Evolutionary conservation across 2,329 filamentous ascomycete genomes (phyloP), one percentile per base, ranked within the genome.

Genomic region (Botrytis medusae): DNA sequence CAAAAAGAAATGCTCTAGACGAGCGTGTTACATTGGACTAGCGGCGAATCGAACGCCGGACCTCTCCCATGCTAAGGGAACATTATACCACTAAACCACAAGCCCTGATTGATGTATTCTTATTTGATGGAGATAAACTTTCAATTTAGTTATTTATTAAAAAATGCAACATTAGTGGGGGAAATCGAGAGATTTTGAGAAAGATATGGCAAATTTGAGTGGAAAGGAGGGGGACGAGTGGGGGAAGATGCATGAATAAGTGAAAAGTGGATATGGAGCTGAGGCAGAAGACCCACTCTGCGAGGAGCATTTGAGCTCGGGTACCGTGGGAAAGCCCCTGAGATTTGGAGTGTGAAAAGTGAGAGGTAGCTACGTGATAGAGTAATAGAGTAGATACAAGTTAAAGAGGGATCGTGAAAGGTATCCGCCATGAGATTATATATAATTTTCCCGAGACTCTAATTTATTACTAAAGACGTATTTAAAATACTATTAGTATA

Each of bases 1-100:
- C 4, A 14, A n/a, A 54, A n/a, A n/a, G 0, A 0, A 1, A 3
- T 2, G 1, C 25, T 16, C 48, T 1, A n/a, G 2, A 6, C 0
- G 25, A 54, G 48, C 12, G n/a, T 2, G 2, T 1, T n/a, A 16
- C 5, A n/a, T 5, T 51, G 25, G 48, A 51, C 25, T 51, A 51
- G 22, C 10, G 22, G 48, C 48, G 48, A 51, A 51, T 51, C 48
- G 48, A 51, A 51, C 48, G 22, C 22, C 48, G 48, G 22, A 51
- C 22, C 48, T 51, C 48, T 51, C 25, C 22, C 4, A 51, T 51
- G 25, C 48, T 51, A 51, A 51, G 4, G 48, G 48, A 51, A 51
- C 48, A 51, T 51, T 51, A 51, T 51, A 51, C 48, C 22, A 51
- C 22, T 51, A 51, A 51, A 51, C 48, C 48, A 51, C 48, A 51